Base-by-base conservation (phyloP, 352 stramenopile species). In the Blastocystis sp. region DNA sequence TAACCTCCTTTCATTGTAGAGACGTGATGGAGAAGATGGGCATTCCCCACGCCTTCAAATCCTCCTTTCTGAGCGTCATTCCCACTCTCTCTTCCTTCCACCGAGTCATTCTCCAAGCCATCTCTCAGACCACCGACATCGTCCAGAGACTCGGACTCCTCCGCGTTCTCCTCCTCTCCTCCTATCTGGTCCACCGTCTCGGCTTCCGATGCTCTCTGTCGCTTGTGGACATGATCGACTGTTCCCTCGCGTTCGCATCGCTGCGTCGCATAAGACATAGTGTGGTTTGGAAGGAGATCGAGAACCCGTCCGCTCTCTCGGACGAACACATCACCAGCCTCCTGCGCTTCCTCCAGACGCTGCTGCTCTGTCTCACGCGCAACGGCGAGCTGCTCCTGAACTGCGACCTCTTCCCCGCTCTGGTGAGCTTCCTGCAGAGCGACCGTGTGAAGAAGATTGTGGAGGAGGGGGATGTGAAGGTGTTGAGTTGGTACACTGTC, bases 21-120 rank as follows among this genome's bases (percentile, higher is more conserved):
- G 74, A 85, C 10, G 55, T 85, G n/a, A 55, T 85, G 51, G 74
- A 85, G 51, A 66, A 62, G n/a, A 69, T 29, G 16, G 74, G 74
- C 33, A 62, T 41, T 55, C 65, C 9, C 37, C n/a, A 61, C 59
- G 6, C 33, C 45, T 67, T 85, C 29, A 85, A 85, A 67, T 26
- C 19, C 4, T 19, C 39, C 31, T 10, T 85, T 1, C n/a, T 69
- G 24, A 26, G 16, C 41, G 10, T 55, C 0, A 24, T 85, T 24
- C 24, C 37, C n/a, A 31, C n/a, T 24, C 55, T 85, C 29, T 62
- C 2, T n/a, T 35, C 41, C n/a, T 85, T 61, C 41, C 74, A 85
- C 1, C 39, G 24, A 19, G 33, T 62, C 1, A 9, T 85, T 51
- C 59, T 85, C 4, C 51, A 85, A 55, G 65, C 41, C n/a, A 12